Base-by-base conservation (phyloP, 176 grass and related monocot species). In the Rhynchospora breviuscula region DNA sequence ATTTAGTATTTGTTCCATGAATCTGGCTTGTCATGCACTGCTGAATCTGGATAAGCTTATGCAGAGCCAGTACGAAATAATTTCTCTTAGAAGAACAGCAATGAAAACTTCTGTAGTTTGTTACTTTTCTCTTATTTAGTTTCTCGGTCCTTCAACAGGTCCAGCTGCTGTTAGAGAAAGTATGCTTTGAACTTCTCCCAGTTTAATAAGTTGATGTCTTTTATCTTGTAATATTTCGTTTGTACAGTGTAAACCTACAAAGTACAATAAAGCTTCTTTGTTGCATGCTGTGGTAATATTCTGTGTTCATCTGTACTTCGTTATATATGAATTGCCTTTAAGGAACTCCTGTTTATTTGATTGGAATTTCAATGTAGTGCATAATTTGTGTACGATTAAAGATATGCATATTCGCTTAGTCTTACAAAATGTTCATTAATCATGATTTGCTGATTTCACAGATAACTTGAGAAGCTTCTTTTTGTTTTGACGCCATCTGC, bases 161-260 rank as follows among this genome's bases (percentile, higher is more conserved):
- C 80, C 43, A 33, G 22, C n/a, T 66, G 43, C 60, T 82, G 21
- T 29, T 44, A 46, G 40, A 46, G 78, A 10, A 67, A 82, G 80
- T 65, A 67, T 82, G 80, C 61, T 82, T 65, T 82, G 67, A 67
- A 51, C 80, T 82, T 66, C n/a, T 46, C 10, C 19, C 10, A 26
- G 10, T 45, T 21, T 44, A n/a, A 54, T 78, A 54, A 67, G 29
- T 43, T 43, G 31, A 18, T 25, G 19, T 5, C 21, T 76, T 19
- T 76, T 76, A 26, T 22, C 53, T 76, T 76, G 46, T 29, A 26
- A 21, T 53, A 26, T 25, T 10, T 29, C 14, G 9, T 73, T 73
- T 49, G 44, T 73, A 22, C 25, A 64, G 17, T 47, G 8, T 44
- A 69, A 44, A 69, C 66, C 11, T 69, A 40, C 15, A 2, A 44